A percentile compares a stretch with the other conserved stretches of the same genome.
Evolutionary conservation across 495 filamentous ascomycete genomes (phyloP).

Genomic region (Annulohypoxylon stygium): DNA sequence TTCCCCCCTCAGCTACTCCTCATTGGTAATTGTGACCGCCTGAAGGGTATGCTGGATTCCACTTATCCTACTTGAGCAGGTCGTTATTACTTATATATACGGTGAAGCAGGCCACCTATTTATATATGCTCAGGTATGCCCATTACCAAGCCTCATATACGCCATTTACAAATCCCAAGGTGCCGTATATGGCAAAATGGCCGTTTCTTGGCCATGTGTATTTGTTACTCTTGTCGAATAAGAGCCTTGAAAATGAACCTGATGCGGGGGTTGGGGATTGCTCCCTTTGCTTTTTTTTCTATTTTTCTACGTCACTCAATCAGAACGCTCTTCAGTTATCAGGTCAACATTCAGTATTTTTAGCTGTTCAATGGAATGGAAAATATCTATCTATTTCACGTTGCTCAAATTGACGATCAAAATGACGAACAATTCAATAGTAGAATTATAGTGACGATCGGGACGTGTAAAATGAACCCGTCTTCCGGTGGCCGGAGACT

Average conservation of each 20-base stretch:
- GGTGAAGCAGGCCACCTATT: background rate
- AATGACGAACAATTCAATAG: background rate
- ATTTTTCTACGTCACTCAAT: no score
- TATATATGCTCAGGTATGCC: background rate
- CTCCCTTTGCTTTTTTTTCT: background rate
- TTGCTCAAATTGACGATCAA: background rate
- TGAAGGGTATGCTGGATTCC: background rate
- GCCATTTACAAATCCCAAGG: background rate
- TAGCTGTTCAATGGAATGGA: background rate
- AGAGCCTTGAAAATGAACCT: background rate
- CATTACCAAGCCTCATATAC: background rate
- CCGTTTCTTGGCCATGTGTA: background rate
- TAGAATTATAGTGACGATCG: background rate
- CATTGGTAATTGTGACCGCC: background rate
- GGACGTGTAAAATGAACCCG: conserved; percentile 8
- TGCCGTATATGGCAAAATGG: background rate
- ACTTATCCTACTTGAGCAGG: background rate
- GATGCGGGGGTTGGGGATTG: background rate
- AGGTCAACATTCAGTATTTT: background rate
- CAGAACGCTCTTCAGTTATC: no score
- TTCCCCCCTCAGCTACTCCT: background rate
- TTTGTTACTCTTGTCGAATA: background rate
- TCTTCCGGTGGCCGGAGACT: conserved; percentile 40
- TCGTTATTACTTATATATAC: background rate
- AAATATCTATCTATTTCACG: background rate